phyloP scores from a whole-genome alignment of 2,329 filamentous ascomycete species.

The Cephalotrichum gorgonifer region DNA sequence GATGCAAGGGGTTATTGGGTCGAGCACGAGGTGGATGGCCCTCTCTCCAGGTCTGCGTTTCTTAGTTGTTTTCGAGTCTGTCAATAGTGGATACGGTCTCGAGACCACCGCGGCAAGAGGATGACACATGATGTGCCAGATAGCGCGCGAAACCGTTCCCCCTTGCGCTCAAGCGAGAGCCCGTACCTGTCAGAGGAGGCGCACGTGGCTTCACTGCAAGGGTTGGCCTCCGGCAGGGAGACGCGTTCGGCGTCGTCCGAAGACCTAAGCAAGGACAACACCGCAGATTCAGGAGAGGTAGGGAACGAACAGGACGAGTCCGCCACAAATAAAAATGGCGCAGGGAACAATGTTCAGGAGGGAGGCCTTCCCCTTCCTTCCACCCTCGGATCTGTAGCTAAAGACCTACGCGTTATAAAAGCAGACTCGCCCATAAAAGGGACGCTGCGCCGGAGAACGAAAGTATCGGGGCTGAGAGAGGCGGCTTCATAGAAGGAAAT shows the following conservation, averaged over 20 bases:
- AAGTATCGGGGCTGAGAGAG: background rate
- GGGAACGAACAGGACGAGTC: background rate
- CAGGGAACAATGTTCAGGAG: background rate
- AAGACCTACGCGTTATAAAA: background rate
- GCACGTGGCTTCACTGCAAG: constrained; percentile 2
- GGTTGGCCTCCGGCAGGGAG: background rate
- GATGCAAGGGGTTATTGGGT: background rate
- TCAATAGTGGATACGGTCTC: background rate
- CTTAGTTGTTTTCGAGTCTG: background rate
- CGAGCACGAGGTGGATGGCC: background rate
- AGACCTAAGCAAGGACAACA: background rate
- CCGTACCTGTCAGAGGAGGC: constrained; percentile 2
- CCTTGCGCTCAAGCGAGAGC: background rate
- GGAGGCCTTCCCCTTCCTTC: background rate
- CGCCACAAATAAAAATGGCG: background rate
- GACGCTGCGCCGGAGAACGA: background rate
- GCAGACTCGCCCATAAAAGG: background rate
- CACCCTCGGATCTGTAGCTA: background rate
- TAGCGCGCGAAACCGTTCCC: background rate
- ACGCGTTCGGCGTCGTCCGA: background rate
- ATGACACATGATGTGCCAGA: background rate
- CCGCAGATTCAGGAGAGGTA: background rate
- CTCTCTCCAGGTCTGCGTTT: background rate
- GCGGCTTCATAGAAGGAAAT: background rate
- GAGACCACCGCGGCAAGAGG: background rate